Base-by-base conservation (phyloP, 345 rosid species). In the Dipteronia dyeriana region DNA sequence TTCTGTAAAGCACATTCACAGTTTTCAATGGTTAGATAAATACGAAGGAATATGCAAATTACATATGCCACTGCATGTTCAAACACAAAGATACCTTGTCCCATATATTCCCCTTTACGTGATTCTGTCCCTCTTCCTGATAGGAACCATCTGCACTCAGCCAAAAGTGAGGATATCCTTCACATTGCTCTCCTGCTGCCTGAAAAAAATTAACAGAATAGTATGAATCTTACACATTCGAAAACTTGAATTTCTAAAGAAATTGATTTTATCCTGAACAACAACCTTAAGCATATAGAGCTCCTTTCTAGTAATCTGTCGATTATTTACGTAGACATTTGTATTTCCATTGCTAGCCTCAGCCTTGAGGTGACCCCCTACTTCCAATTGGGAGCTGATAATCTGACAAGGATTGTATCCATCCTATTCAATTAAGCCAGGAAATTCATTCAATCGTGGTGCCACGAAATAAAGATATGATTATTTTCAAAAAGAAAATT, bases 271-370 rank as follows among this genome's bases (percentile, higher is more conserved):
- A 5, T 49, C 67, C 64, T 64, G 71, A 17, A 66, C 56, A 81
- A 78, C 60, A 75, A 95, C 98, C 98, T 88, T 70, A 79, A 96
- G 94, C 93, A 96, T 83, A 74, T 1, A 17, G 73, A 79, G 83
- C 79, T 96, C 99, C 3, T 25, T 39, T 82, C 68, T 84, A 29
- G 97, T 96, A 77, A 96, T 89, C 85, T 87, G 89, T 39, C 99
- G 85, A 74, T 23, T 71, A 65, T 96, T 96, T 63, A 96, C 76
- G 23, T 78, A 43, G 81, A 94, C 65, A 20, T 81, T 76, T 41
- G 92, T 89, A 81, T 87, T 90, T 62, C 99, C 99, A 3, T 92
- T 88, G 90, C 99, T 96, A 20, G 92, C 97, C 13, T 79, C 9
- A 67, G 0, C 1, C 41, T 5, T 69, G 34, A 94, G 79, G 49